Evolutionary conservation across 2,329 filamentous ascomycete species (phyloP).

Genomic region (Penicillium sp.): DNA sequence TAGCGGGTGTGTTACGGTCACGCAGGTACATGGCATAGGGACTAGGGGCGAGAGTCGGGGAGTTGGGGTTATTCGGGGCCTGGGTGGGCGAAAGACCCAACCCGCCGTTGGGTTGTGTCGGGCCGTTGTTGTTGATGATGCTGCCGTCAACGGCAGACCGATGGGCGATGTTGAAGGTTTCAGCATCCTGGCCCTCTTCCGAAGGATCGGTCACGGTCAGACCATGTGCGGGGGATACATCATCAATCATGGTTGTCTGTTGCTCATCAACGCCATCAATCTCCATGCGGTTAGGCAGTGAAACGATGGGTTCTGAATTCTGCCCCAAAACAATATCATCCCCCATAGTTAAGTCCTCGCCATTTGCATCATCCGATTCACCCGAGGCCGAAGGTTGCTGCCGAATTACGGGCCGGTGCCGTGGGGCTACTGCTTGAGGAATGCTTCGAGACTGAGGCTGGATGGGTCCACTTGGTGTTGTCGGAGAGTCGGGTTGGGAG

Average conservation of each 20-base stretch:
- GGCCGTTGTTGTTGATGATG: constrained; percentile 68
- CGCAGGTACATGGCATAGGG: constrained; percentile 79
- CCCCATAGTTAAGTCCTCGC: constrained; percentile 77
- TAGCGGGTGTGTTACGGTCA: constrained; percentile 70
- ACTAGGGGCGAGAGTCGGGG: constrained; percentile 71
- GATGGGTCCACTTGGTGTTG: constrained; percentile 74
- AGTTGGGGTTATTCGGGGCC: constrained; percentile 64
- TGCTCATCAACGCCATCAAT: constrained; percentile 87
- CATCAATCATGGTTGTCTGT: constrained; percentile 71
- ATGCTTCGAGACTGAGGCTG: constrained; percentile 59
- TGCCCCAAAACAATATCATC: constrained; percentile 59
- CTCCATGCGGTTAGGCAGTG: constrained; percentile 78
- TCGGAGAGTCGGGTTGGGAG: constrained; percentile 92
- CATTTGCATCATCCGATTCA: constrained; percentile 82
- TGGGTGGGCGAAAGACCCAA: constrained; percentile 75
- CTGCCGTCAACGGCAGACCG: constrained; percentile 82
- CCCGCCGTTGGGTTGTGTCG: constrained; percentile 67
- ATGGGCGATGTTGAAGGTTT: constrained; percentile 93
- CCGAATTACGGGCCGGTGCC: constrained; percentile 80
- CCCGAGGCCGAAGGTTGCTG: constrained; percentile 86
- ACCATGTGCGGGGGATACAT: constrained; percentile 69
- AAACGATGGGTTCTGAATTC: constrained; percentile 71
- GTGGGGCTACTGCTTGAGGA: constrained; percentile 60
- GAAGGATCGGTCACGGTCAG: constrained; percentile 78
- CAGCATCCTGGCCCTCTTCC: constrained; percentile 75